Conservation (phyloP, 768 basidiomycete genomes). For the Coprinopsis cinerea region DNA sequence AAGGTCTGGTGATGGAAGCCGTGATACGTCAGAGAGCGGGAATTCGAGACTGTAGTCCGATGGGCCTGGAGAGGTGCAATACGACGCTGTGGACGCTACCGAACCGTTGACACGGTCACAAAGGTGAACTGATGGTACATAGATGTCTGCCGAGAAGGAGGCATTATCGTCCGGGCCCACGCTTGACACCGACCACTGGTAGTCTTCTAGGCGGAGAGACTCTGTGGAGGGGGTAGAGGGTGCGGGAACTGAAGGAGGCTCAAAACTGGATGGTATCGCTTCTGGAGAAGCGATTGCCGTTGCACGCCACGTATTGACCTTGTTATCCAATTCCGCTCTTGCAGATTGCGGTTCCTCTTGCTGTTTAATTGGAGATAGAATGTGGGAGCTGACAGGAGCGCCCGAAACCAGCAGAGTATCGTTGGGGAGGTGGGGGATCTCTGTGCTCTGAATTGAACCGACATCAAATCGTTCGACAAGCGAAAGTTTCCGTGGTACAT, state of each 20-base stretch:
- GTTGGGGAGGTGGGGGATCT: conserved; percentile 11
- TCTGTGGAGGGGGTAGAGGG: conserved; percentile 22
- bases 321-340: conserved; percentile 45
- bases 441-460: conserved; percentile 31
- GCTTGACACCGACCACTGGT: conserved; percentile 65
- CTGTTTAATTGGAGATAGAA: conserved; percentile 58
- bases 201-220: conserved; percentile 55
- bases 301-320: conserved; percentile 64
- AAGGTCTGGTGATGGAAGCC: conserved; percentile 53
- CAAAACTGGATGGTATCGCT: conserved; percentile 44
- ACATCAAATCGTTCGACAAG: conserved; percentile 60
- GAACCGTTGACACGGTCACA: conserved; percentile 49
- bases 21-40: conserved; percentile 26
- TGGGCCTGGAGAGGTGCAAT: conserved; percentile 52
- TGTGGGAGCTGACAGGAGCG: conserved; percentile 21
- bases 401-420: conserved; percentile 19
- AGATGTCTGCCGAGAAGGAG: conserved; percentile 8
- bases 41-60: conserved; percentile 40
- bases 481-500: conserved; percentile 62
- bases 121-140: conserved; percentile 48
- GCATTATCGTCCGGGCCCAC: conserved; percentile 41
- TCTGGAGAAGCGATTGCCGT: conserved; percentile 42
- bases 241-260: conserved; percentile 37
- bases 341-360: conserved; percentile 50
- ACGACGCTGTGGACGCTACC: conserved; percentile 48